Base-by-base conservation (phyloP, 1,284 basidiomycete genomes). In the Ustilago vetiveriae region DNA sequence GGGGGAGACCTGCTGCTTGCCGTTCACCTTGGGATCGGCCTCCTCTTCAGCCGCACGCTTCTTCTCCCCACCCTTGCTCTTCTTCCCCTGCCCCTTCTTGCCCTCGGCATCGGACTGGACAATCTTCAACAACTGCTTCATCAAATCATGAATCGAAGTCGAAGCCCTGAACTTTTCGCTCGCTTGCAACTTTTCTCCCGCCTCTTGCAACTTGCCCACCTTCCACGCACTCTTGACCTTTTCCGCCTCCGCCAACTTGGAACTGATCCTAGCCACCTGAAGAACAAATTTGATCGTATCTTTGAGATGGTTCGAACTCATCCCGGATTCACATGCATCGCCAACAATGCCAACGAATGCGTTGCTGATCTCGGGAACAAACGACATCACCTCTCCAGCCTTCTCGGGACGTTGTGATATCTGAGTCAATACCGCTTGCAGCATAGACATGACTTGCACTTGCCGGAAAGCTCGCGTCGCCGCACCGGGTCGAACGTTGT, bases 271-370 rank as follows among this genome's bases (percentile, higher is more conserved):
- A 11, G 88, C 85, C 30, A 88, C 87, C 19, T 87, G 82, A 7
- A 92, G 83, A 0, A 85, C 88, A 47, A 92, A 84, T 82, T 92
- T 94, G 62, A 92, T 83, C 14, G 92, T 82, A 26, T 92, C 90
- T 82, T 92, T 95, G 75, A 90, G 81, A 56, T 92, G 89, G 8
- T 87, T 82, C 1, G 89, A 85, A 24, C 88, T 90, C 52, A 90
- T 38, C 3, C 46, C 83, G 4, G 84, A 44, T 5, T 86, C 84
- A 3, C 84, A 79, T 77, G 87, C 87, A 8, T 89, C 87, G 9
- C 83, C 83, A 24, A 90, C 80, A 43, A 87, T 82, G 23, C 85
- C 83, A 41, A 88, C 84, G 22, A 92, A 82, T 3, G 83, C 82
- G 45, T 84, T 78, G 46, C 86, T 86, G 50, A 91, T 82, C 11